Base-by-base conservation (phyloP, 2,329 filamentous ascomycete species). In the Leptosphaerulina australis region DNA sequence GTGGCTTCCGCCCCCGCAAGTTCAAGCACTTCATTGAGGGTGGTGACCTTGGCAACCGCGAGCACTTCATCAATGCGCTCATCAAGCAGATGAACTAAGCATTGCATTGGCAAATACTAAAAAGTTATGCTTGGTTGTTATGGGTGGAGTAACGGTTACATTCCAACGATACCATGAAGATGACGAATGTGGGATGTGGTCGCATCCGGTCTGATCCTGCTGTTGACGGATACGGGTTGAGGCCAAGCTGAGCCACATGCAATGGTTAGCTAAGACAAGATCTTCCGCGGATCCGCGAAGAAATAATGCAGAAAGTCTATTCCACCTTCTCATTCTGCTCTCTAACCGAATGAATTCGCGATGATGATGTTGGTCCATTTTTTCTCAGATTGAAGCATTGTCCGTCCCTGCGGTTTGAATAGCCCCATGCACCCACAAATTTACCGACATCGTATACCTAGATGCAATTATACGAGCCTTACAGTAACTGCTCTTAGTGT, bases 21-120 rank as follows among this genome's bases (percentile, higher is more conserved):
- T 97, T 97, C 88, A 94, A 91, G 85, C 92, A 97, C 85, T 97
- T 90, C 85, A 91, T 97, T 65, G 90, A 97, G 86, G 94, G 93
- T 81, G 94, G 94, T 88, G 94, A 99, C 80, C 83, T 95, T 70
- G 94, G 94, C 78, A 97, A 99, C 88, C 90, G 94, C 67, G 94
- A 99, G 86, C 90, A 97, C 74, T 88, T 93, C 83, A 97, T 99
- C 87, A 97, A 97, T 82, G 83, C 79, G 72, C 87, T 97, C 74
- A 88, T 99, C 83, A 87, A 90, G 80, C 91, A 96, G 83, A 99
- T 97, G 94, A 97, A 97, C 88, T 99, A 95, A 62, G 59, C 58
- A 25, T 39, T 21, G 29, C 21, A 11, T 20, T 22, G 3, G 20
- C 33, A 18, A 14, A 21, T 21, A 30, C 14, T 15, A 10, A 41